phyloP scores from a whole-genome alignment of 495 filamentous ascomycete genomes.

The Podospora comata region DNA sequence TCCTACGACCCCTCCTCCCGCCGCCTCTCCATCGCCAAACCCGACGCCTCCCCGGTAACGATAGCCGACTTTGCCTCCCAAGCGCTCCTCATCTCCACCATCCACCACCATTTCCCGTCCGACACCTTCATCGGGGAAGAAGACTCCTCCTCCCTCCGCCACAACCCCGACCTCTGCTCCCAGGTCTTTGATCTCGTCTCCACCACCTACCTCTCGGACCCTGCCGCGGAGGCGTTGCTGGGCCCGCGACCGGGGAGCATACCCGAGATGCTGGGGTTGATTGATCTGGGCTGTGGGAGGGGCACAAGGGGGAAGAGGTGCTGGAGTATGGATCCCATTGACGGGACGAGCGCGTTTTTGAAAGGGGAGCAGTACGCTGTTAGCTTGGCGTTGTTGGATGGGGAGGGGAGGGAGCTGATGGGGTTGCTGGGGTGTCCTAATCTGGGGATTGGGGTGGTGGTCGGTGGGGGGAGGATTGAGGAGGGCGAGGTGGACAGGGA shows the following conservation, averaged over 20 bases:
- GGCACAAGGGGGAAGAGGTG: conserved; percentile 33
- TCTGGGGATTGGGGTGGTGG: conserved; percentile 31
- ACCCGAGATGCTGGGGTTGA: conserved; percentile 51
- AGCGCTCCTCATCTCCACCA: conserved; percentile 52
- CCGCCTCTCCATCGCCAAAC: conserved; percentile 42
- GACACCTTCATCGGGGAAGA: conserved; percentile 56
- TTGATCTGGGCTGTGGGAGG: conserved; percentile 53
- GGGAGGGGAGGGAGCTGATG: conserved; percentile 48
- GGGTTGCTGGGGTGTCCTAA: conserved; percentile 60
- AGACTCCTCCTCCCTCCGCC: conserved; percentile 46
- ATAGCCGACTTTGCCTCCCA: conserved; percentile 58
- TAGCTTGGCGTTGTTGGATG: conserved; percentile 52
- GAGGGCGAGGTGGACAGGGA: conserved; percentile 49
- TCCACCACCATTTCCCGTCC: conserved; percentile 48
- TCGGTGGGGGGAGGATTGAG: conserved; percentile 32
- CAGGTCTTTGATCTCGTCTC: conserved; percentile 51
- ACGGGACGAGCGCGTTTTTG: conserved; percentile 59
- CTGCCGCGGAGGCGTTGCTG: conserved; percentile 37
- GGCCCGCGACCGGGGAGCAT: conserved; percentile 35
- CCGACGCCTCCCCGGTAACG: conserved; percentile 53
- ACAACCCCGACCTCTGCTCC: conserved; percentile 41
- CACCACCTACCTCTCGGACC: conserved; percentile 38
- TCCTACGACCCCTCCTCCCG: conserved; percentile 8
- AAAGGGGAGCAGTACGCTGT: conserved; percentile 58
- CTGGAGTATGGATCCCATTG: conserved; percentile 62